Conservation (phyloP, 2,329 filamentous ascomycete species). For the Sphaerulina populicola region DNA sequence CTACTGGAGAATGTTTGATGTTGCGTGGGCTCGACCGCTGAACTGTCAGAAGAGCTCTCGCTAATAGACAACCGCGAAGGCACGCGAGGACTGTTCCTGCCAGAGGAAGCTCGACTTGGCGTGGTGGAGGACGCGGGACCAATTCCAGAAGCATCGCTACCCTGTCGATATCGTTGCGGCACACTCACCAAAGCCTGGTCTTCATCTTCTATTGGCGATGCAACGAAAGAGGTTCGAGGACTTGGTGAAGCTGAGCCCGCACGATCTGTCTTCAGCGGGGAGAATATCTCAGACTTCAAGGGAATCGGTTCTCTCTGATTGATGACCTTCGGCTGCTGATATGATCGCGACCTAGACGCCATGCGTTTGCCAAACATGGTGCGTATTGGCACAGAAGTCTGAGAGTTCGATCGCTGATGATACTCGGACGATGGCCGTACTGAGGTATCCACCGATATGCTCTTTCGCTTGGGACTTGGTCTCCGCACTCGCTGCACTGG, state of each 20-base stretch:
- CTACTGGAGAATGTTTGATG: slow-evolving; percentile 3
- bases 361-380: slow-evolving; percentile 23
- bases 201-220: slow-evolving; percentile 17
- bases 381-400: slow-evolving; percentile 25
- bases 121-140: slow-evolving; percentile 3
- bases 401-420: slow-evolving; percentile 22
- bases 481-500: slow-evolving; percentile 10
- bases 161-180: slow-evolving; percentile 11
- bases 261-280: slow-evolving; percentile 28
- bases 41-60: slow-evolving; percentile 18
- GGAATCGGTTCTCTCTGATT: slow-evolving; percentile 27
- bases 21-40: slow-evolving; percentile 10
- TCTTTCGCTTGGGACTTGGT: slow-evolving; percentile 11
- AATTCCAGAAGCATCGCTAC: slow-evolving; percentile 12
- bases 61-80: slow-evolving; percentile 11
- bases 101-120: slow-evolving; percentile 11
- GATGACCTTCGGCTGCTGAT: slow-evolving; percentile 28
- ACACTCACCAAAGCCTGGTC: slow-evolving; percentile 7
- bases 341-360: slow-evolving; percentile 26
- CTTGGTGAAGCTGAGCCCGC: slow-evolving; percentile 12
- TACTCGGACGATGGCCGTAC: slow-evolving; percentile 11
- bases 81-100: slow-evolving; percentile 10
- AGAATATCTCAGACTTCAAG: slow-evolving; percentile 31
- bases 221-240: slow-evolving; percentile 12
- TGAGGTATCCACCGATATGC: slow-evolving; percentile 13